phyloP scores from a whole-genome alignment of 108 stramenopile genomes.

The Mayamaea pseudoterrestris region DNA sequence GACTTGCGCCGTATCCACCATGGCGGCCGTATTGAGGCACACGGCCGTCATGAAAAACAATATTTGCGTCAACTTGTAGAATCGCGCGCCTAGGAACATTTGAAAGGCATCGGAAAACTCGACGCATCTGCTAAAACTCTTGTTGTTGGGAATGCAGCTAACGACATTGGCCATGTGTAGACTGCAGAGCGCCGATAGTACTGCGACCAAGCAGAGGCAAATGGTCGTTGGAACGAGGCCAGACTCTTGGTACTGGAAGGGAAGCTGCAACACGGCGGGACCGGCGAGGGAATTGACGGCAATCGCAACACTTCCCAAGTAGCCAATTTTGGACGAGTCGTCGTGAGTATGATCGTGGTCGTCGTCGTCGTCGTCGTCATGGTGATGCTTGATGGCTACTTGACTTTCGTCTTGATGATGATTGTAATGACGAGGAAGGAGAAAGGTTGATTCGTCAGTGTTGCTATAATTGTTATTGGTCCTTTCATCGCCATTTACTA shows the following conservation, averaged over 20 bases:
- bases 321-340: too few species aligned
- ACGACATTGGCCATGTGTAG: constrained; percentile 61
- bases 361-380: too few species aligned
- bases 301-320: constrained; percentile 32
- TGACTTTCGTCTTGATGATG: too few species aligned
- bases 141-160: constrained; percentile 38
- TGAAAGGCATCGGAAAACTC: constrained; percentile 47
- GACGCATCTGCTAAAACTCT: constrained; percentile 25
- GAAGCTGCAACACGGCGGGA: constrained; percentile 44
- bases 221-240: constrained; percentile 32
- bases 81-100: constrained; percentile 33
- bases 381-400: too few species aligned
- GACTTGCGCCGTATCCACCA: constrained; percentile 57
- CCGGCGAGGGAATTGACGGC: constrained; percentile 40
- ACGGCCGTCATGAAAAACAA: constrained; percentile 38
- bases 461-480: too few species aligned
- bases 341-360: too few species aligned
- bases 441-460: too few species aligned
- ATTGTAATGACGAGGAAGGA: not conserved
- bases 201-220: constrained; percentile 34
- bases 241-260: constrained; percentile 26
- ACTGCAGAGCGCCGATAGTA: constrained; percentile 45
- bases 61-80: constrained; percentile 30
- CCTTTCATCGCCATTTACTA: too few species aligned
- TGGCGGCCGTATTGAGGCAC: constrained; percentile 35